These are phyloP conservation scores for Ceratocystiopsis minuta DNA, from an alignment of 2,329 filamentous ascomycete genomes.

Conservation along the genomic window DNA sequence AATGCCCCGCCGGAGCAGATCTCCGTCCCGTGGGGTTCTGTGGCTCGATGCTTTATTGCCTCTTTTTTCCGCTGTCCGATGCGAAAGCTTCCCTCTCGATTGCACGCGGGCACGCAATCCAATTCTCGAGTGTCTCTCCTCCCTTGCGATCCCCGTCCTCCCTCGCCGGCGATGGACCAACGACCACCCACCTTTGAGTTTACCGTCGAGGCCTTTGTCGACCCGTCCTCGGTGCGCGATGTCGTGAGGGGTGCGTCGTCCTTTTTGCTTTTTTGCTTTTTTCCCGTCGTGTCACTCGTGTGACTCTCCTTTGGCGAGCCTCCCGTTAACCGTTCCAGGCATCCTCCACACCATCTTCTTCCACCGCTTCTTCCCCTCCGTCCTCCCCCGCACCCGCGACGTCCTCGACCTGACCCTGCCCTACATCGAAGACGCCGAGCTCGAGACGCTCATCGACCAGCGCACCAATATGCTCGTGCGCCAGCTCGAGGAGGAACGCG, in stretches of 20 bases:
- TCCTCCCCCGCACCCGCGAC: constrained; percentile 68
- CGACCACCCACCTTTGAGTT: constrained; percentile 44
- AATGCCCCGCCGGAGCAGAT: too few species aligned
- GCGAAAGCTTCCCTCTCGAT: too few species aligned
- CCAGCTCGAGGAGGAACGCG: constrained; percentile 47
- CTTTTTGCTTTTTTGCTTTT: constrained; percentile 2
- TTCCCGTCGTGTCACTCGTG: background rate
- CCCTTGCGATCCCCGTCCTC: background rate
- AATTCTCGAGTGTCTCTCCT: background rate
- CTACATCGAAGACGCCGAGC: constrained; percentile 73
- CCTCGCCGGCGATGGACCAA: background rate
- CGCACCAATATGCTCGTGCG: constrained; percentile 63
- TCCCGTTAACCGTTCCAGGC: constrained; percentile 28
- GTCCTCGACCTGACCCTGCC: constrained; percentile 82
- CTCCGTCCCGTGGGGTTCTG: too few species aligned
- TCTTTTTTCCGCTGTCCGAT: too few species aligned
- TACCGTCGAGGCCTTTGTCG: constrained; percentile 83
- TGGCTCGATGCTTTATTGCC: too few species aligned
- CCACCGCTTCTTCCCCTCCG: constrained; percentile 85
- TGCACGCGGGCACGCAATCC: too few species aligned
- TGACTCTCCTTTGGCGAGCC: background rate
- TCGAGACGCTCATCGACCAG: constrained; percentile 86
- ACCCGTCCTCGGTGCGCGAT: constrained; percentile 76
- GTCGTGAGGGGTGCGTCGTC: constrained; percentile 64
- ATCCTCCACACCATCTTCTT: constrained; percentile 97